Evolutionary conservation across 768 basidiomycete species (phyloP), one percentile per base, ranked within the genome.

Genomic region (Lentinula sp.): DNA sequence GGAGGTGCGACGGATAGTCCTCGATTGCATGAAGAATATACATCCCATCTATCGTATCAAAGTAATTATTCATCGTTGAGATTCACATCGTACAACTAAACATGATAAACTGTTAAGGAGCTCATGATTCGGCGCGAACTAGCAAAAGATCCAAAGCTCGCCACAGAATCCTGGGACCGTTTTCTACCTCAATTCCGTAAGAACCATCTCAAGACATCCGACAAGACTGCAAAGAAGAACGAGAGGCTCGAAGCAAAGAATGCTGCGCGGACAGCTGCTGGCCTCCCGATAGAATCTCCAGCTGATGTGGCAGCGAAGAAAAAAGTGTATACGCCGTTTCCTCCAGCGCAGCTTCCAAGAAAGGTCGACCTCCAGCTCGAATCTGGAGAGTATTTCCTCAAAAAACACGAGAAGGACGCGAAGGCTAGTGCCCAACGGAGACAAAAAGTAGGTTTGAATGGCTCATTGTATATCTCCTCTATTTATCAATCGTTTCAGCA

Each of bases 11-110:
- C 77, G 95, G 66, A 98, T 98, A 63, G 85, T 99, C n/a, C 73
- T 98, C 45, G 97, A 99, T 70, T 99, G 97, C 77, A 98, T 99
- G 97, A 95, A 90, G 77, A 99, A 99, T 71, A 90, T 98, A 58
- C 97, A 99, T 70, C 97, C 97, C 1, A 98, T 99, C 70, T 99
- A 99, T 72, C 88, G 95, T 67, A 99, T 99, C 74, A 99, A 99
- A 75, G 95, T 92, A 39, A 39, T 39, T 39, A 8, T 39, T 39
- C 37, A 39, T 39, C 37, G 3, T 39, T 57, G 58, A 33, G 62
- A 62, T 64, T 57, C 32, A 41, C 37, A 39, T 39, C 20, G 16
- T 20, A 33, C 10, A 7, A 15, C 7, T 28, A 28, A 28, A 28
- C 28, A 28, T 28, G 28, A 28, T 28, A 28, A 54, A 53, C 20